Evolutionary conservation across 164 flowering plant genomes (phyloP), one percentile per base, ranked within the genome.

Genomic region (Magnolia kwangsiensis): DNA sequence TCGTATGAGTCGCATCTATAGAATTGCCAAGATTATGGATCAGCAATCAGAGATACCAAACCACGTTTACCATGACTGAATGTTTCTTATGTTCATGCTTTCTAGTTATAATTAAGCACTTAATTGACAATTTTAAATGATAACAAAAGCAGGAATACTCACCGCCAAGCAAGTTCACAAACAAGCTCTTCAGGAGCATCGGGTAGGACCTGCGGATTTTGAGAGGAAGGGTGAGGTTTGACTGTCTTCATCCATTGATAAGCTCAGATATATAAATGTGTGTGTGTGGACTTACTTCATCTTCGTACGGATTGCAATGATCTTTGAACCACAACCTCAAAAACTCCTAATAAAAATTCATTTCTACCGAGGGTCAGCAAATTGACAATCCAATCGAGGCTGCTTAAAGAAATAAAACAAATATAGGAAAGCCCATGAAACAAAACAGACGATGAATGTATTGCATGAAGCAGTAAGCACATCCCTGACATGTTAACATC

Each of bases 251-350:
- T 24, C 72, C 21, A 59, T 50, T 51, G 8, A 78, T 51, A 73
- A 0, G 4, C 31, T 6, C 20, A 27, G 29, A 27, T 27, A 27
- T 27, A 27, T 27, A 27, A 27, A 27, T 27, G 29, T 27, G 29
- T 27, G 29, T 27, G 29, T 27, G 29, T 27, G 1, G 29, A 27
- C 21, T 78, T 82, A 88, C 97, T 91, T 93, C 83, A 74, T 93
- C 98, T 80, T 90, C 90, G 75, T 95, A 93, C 50, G 97, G 98
- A 86, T 93, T 91, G 87, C 98, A 93, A 79, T 91, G 84, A 75
- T 91, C 83, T 83, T 87, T 95, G 76, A 95, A 95, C 98, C 98
- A 95, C 80, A 95, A 79, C 80, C 98, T 88, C 89, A 95, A 82
- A 80, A 95, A 95, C 84, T 95, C 98, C 97, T 92, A 67, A 59